phyloP scores from a whole-genome alignment of 2,329 filamentous ascomycete genomes.

The Ceratocystis cacaofunesta region DNA sequence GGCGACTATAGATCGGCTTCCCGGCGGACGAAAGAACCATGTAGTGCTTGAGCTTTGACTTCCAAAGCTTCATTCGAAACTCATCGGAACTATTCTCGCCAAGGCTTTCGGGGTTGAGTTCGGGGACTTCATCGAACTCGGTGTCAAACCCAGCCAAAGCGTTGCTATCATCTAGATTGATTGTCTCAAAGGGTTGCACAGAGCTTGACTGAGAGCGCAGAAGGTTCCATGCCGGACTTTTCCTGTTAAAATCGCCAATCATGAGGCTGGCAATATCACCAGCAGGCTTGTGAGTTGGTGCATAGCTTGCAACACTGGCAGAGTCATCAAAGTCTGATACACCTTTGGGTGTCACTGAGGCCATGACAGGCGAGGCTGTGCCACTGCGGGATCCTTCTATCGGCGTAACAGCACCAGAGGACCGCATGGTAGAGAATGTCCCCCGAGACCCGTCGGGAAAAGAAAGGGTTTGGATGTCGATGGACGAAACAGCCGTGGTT shows the following conservation, averaged over 20 bases:
- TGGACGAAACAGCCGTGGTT: constrained; percentile 70
- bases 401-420: constrained; percentile 26
- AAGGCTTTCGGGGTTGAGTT: constrained; percentile 21
- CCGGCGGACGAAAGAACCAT: constrained; percentile 90
- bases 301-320: constrained; percentile 51
- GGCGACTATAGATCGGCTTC: constrained; percentile 92
- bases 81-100: constrained; percentile 35
- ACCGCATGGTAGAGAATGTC: constrained; percentile 36
- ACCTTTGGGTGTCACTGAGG: constrained; percentile 1
- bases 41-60: constrained; percentile 89
- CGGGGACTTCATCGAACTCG: constrained; percentile 66
- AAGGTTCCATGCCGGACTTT: constrained; percentile 53
- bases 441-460: constrained; percentile 56
- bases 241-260: constrained; percentile 50
- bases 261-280: constrained; percentile 73
- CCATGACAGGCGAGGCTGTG: constrained; percentile 26
- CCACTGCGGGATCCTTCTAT: constrained; percentile 24
- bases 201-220: constrained; percentile 47
- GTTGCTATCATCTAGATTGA: constrained; percentile 32
- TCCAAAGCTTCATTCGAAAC: constrained; percentile 58
- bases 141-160: constrained; percentile 51
- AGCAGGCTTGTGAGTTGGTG: constrained; percentile 45
- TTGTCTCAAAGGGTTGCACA: constrained; percentile 45
- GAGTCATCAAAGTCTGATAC: constrained; percentile 41
- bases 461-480: constrained; percentile 64